These are phyloP conservation scores for Xylariaceae sp. DNA, from an alignment of 2,329 filamentous ascomycete species.

Conservation along the genomic window DNA sequence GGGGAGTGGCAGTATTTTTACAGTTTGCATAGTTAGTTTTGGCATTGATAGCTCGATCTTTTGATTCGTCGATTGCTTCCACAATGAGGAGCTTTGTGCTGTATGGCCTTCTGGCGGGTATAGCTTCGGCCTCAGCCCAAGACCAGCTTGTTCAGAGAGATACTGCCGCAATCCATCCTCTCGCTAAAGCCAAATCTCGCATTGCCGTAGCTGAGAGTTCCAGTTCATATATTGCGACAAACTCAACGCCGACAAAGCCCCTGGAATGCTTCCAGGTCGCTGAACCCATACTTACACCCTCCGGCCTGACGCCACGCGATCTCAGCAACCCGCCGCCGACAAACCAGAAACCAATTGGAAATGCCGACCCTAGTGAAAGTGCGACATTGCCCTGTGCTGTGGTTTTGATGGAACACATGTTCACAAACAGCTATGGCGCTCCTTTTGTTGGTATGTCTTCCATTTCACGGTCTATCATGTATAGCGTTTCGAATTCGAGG, in stretches of 20 bases:
- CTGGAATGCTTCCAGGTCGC: slow-evolving; percentile 67
- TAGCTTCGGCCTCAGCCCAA: neutral
- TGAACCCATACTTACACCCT: slow-evolving; percentile 57
- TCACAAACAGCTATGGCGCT: slow-evolving; percentile 67
- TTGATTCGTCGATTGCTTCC: too few species aligned
- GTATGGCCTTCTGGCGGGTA: neutral
- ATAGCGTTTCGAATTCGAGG: neutral
- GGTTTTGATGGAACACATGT: slow-evolving; percentile 66
- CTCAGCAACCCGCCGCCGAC: slow-evolving; percentile 27
- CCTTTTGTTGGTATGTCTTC: slow-evolving; percentile 61
- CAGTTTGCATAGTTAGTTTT: too few species aligned
- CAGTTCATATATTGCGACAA: slow-evolving; percentile 8
- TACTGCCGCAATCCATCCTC: slow-evolving; percentile 18
- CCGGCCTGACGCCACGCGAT: slow-evolving; percentile 36
- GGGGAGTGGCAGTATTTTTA: too few species aligned
- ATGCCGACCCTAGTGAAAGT: slow-evolving; percentile 18
- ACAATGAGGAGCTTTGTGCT: neutral
- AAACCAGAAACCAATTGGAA: slow-evolving; percentile 15
- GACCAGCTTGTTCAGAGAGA: slow-evolving; percentile 2
- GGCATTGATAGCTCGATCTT: too few species aligned
- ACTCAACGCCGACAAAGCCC: slow-evolving; percentile 13
- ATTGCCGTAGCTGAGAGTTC: slow-evolving; percentile 4
- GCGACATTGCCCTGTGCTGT: slow-evolving; percentile 42
- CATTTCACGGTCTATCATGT: neutral
- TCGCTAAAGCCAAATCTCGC: slow-evolving; percentile 20